Evolutionary conservation across 2,329 filamentous ascomycete species (phyloP), one percentile per base, ranked within the genome.

Genomic region (Chrysosporium keratinophilum): DNA sequence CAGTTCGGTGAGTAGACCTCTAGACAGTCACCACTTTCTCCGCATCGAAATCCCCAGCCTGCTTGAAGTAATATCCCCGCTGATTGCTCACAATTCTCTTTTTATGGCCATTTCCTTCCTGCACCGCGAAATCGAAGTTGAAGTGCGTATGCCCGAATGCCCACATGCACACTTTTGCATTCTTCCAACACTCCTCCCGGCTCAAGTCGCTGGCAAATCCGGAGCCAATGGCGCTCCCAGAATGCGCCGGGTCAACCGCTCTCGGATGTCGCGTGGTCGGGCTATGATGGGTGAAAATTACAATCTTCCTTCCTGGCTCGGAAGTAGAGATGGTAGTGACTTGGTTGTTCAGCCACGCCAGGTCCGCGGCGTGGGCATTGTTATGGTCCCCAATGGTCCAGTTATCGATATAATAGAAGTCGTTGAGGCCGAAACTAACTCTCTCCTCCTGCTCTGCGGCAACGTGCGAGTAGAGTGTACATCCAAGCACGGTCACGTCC

Each of bases 401-500:
- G 47, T 67, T 57, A 0, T 60, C 40, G 14, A 70, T 78, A 0
- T 71, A 60, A 57, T 71, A 76, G 57, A 81, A 81, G 64, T 80
- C 77, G 43, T 76, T 76, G 7, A 80, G 57, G 0, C 72, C 66
- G 39, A 70, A 60, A 37, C 31, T 47, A 2, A 28, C 44, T 12
- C 11, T 28, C n/a, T 23, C 64, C 7, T 61, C 57, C 5, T 71
- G 65, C n/a, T 67, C 60, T 0, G 66, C 52, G 0, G 70, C 66
- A 23, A 81, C 64, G 7, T 62, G 52, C 0, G 78, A 80, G 64
- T 76, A 78, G 2, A 82, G 66, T 2, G 72, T 75, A 58, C 73
- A 77, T 10, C 74, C 74, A 1, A 77, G 62, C 6, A 77, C 64
- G 1, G 67, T 69, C 9, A 73, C 47, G 2, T 64, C 62, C 2